Conservation (phyloP, 192 early-diverging fungal species). For the Entomortierella chlamydospora region DNA sequence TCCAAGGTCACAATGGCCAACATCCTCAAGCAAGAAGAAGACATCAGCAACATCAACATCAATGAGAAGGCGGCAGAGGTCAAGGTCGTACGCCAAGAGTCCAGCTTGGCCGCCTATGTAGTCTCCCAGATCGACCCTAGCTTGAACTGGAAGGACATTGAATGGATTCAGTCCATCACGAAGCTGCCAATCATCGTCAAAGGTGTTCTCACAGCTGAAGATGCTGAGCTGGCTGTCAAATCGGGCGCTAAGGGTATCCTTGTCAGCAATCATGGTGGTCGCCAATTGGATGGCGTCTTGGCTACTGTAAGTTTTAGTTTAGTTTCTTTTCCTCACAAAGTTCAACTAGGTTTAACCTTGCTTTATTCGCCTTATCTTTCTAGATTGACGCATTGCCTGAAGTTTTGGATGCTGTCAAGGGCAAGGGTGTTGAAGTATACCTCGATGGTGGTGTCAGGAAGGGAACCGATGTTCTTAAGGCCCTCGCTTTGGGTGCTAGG, state of each 20-base stretch:
- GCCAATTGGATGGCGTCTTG: constrained; percentile 89
- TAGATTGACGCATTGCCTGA: constrained; percentile 85
- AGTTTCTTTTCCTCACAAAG: too few relatives aligned
- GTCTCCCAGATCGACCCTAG: constrained; percentile 84
- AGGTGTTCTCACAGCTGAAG: constrained; percentile 91
- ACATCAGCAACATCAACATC: too few relatives aligned
- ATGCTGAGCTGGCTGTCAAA: constrained; percentile 86
- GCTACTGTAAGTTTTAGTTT: constrained; percentile 56
- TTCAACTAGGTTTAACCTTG: too few relatives aligned
- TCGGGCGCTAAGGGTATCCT: constrained; percentile 87
- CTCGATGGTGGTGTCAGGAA: constrained; percentile 94
- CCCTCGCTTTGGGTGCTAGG: constrained; percentile 92
- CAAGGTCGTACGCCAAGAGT: constrained; percentile 37
- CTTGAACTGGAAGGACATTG: constrained; percentile 89
- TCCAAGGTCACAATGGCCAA: constrained; percentile 55
- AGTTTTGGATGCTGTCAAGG: constrained; percentile 80
- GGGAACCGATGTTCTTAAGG: constrained; percentile 96
- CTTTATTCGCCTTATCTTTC: background rate
- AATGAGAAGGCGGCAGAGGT: background rate
- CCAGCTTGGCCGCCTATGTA: constrained; percentile 62
- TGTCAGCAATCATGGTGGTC: constrained; percentile 96
- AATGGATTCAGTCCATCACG: constrained; percentile 89
- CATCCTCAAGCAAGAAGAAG: constrained; percentile 6
- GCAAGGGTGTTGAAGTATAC: constrained; percentile 83
- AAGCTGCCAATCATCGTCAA: constrained; percentile 91